Conservation (phyloP, 108 stramenopile genomes). For the Cyclotella sp. region DNA sequence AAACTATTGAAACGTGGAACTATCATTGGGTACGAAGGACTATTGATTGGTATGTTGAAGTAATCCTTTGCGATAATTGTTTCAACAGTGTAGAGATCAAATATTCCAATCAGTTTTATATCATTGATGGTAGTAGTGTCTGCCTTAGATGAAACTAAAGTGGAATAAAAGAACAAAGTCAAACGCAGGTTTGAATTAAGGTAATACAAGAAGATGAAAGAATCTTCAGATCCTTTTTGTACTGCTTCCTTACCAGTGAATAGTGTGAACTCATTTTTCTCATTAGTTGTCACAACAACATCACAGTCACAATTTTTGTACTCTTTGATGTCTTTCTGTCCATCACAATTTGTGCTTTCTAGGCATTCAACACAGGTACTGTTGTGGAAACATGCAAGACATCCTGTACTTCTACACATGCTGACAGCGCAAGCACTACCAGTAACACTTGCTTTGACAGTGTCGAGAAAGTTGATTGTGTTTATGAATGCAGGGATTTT, state of each 20-base stretch:
- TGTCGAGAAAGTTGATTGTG: background rate
- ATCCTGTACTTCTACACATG: background rate
- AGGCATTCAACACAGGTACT: background rate
- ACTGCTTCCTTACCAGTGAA: conserved; percentile 8
- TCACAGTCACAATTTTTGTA: conserved; percentile 27
- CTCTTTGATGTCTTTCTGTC: conserved; percentile 3
- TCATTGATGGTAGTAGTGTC: conserved; percentile 4
- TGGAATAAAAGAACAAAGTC: background rate
- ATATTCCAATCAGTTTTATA: conserved; percentile 26
- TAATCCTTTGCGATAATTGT: background rate
- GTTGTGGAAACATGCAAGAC: background rate
- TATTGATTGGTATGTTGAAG: conserved; percentile 29
- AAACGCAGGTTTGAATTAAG: background rate
- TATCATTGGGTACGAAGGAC: conserved; percentile 9
- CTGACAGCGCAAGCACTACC: background rate
- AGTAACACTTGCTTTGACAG: background rate
- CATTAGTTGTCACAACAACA: conserved; percentile 6
- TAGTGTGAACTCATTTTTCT: conserved; percentile 13
- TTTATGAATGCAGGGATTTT: conserved; percentile 8
- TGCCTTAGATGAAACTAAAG: background rate
- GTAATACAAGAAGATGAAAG: background rate
- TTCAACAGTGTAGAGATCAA: background rate
- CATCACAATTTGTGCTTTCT: background rate
- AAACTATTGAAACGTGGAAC: conserved; percentile 29
- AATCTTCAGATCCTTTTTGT: no score